Conservation (phyloP, 139 green algal species). For the Coelastrella sp. region DNA sequence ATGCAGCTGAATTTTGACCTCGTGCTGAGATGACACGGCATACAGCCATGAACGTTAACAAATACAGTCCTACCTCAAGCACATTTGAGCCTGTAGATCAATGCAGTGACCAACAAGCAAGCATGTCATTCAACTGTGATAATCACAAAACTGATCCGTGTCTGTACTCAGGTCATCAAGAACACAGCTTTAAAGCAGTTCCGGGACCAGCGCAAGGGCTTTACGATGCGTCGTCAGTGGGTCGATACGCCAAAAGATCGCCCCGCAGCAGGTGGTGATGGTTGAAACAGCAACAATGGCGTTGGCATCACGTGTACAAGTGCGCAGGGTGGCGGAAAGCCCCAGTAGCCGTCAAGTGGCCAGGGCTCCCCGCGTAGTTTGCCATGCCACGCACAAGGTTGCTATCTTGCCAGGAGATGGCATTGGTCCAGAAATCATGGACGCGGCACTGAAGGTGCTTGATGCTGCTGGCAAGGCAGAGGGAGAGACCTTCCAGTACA, state of each 20-base stretch:
- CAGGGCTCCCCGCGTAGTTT: background rate
- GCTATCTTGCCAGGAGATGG: conserved; percentile 95
- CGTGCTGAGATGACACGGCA: no score
- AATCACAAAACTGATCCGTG: no score
- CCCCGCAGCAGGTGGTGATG: background rate
- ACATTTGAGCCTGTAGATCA: no score
- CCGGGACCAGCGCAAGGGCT: background rate
- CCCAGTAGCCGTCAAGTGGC: conserved; percentile 20
- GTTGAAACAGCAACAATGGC: background rate
- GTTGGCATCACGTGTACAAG: background rate
- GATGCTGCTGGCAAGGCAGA: conserved; percentile 74
- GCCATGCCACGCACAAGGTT: conserved; percentile 74
- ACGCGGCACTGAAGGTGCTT: conserved; percentile 84
- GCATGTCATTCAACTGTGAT: no score
- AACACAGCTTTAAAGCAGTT: background rate
- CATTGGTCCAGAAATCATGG: conserved; percentile 98
- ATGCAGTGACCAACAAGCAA: no score
- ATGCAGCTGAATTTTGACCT: no score
- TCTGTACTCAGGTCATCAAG: no score
- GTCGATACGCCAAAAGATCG: background rate
- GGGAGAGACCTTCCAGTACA: conserved; percentile 86
- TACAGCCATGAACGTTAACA: no score
- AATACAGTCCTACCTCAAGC: no score
- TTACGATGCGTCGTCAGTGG: background rate
- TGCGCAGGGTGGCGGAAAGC: conserved; percentile 10